A percentile compares a stretch with the other conserved stretches of the same genome.
Evolutionary conservation across 2,329 filamentous ascomycete species (phyloP).

Genomic region (Cladobotryum mycophilum): DNA sequence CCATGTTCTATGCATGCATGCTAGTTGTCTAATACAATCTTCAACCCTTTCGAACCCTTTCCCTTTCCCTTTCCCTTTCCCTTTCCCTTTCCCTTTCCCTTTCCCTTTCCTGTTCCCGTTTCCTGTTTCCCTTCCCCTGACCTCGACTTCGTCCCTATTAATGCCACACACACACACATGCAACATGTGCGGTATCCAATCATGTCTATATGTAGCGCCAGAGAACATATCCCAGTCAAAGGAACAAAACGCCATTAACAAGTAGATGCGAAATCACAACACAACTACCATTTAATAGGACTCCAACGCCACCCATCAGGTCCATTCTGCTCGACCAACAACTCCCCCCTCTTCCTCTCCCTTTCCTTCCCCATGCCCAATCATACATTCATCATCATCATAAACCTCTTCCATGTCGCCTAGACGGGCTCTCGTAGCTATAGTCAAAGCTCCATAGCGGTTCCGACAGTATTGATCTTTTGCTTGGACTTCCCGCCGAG

Average conservation of each 20-base stretch:
- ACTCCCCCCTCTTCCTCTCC: background rate
- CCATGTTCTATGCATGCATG: background rate
- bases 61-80: no score
- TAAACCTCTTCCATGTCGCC: constrained; percentile 17
- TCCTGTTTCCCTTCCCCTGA: no score
- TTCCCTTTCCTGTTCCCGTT: no score
- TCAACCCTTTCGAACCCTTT: background rate
- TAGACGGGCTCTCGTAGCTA: constrained; percentile 41
- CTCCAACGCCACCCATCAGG: background rate
- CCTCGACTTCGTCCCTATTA: no score
- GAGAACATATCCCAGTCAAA: background rate
- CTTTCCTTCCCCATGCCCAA: background rate
- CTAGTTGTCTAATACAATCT: background rate
- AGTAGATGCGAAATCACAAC: background rate
- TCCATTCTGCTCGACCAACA: background rate
- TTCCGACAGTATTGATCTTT: constrained; percentile 55
- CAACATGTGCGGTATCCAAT: background rate
- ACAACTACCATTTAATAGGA: background rate
- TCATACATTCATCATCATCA: background rate
- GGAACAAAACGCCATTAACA: background rate
- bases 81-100: no score
- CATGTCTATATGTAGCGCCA: background rate
- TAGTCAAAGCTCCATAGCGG: constrained; percentile 56
- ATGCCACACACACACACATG: background rate
- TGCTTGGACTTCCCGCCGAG: constrained; percentile 34